Evolutionary conservation across 108 stramenopile species (phyloP).

Genomic region (Seminavis robusta): DNA sequence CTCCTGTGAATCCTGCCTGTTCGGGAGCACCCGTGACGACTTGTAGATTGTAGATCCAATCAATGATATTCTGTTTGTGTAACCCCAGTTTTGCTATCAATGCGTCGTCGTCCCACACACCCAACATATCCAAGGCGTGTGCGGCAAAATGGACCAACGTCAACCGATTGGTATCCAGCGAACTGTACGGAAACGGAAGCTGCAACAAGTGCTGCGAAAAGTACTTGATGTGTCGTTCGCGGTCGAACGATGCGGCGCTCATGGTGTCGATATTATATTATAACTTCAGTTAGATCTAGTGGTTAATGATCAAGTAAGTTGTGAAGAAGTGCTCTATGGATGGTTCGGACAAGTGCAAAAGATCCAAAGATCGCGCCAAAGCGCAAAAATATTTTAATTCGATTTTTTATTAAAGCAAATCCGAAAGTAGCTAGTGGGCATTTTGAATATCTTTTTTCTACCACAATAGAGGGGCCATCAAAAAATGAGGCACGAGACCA

Average conservation of each 20-base stretch:
- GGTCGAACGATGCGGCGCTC: constrained; percentile 44
- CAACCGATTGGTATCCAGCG: constrained; percentile 68
- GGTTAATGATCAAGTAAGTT: too few species aligned
- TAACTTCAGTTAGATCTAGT: too few species aligned
- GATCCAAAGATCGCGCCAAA: too few species aligned
- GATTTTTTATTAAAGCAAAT: too few species aligned
- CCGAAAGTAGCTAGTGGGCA: too few species aligned
- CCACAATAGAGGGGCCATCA: too few species aligned
- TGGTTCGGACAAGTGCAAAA: too few species aligned
- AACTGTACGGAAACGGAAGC: constrained; percentile 44
- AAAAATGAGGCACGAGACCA: too few species aligned
- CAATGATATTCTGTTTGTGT: constrained; percentile 37
- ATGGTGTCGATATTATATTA: too few species aligned
- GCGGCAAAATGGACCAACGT: constrained; percentile 73
- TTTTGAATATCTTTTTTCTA: too few species aligned
- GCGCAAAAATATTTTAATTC: too few species aligned
- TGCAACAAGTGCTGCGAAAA: constrained; percentile 46
- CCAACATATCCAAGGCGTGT: constrained; percentile 65
- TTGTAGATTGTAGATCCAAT: constrained; percentile 59
- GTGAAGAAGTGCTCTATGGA: too few species aligned
- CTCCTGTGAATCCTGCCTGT: constrained; percentile 53
- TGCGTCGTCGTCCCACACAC: constrained; percentile 25
- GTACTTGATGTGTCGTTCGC: constrained; percentile 53
- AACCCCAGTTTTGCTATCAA: constrained; percentile 15
- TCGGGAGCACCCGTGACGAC: constrained; percentile 15